phyloP scores from a whole-genome alignment of 305 asterid genomes.

The Rubia balearica region DNA sequence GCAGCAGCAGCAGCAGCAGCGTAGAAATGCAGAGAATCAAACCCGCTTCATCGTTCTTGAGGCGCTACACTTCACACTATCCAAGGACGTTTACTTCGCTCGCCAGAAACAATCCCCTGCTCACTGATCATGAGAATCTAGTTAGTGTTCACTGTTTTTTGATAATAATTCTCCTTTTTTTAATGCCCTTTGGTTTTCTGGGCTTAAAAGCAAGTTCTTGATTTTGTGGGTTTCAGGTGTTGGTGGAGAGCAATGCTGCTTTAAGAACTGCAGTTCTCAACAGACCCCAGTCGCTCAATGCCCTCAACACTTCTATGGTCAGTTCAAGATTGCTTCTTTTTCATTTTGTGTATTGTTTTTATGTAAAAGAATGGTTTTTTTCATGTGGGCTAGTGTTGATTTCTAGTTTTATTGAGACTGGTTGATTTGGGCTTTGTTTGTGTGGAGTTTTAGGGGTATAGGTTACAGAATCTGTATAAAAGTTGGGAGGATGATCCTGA shows the following conservation, averaged over 20 bases:
- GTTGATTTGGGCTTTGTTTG: background rate
- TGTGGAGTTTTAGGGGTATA: constrained; percentile 35
- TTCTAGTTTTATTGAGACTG: background rate
- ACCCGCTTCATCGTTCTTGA: constrained; percentile 29
- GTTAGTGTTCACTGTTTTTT: constrained; percentile 28
- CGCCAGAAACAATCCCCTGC: constrained; percentile 31
- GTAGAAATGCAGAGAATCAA: constrained; percentile 37
- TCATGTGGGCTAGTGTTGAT: constrained; percentile 2
- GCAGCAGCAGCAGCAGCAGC: background rate
- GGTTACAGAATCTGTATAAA: constrained; percentile 69
- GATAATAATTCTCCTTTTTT: background rate
- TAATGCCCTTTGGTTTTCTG: background rate
- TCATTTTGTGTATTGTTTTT: constrained; percentile 6
- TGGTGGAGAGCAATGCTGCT: constrained; percentile 61
- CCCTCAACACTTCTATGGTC: constrained; percentile 58
- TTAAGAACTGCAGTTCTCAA: constrained; percentile 81
- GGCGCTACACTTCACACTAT: constrained; percentile 24
- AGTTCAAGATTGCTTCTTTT: constrained; percentile 16
- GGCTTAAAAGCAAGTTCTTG: background rate
- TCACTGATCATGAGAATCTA: constrained; percentile 38
- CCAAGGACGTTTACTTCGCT: constrained; percentile 37
- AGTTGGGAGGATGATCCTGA: constrained; percentile 87
- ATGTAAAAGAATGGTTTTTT: background rate
- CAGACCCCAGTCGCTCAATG: constrained; percentile 68
- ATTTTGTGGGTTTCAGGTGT: constrained; percentile 42